These are phyloP conservation scores for Trichoderma brevicompactum DNA, from an alignment of 2,329 filamentous ascomycete species.

Conservation along the genomic window DNA sequence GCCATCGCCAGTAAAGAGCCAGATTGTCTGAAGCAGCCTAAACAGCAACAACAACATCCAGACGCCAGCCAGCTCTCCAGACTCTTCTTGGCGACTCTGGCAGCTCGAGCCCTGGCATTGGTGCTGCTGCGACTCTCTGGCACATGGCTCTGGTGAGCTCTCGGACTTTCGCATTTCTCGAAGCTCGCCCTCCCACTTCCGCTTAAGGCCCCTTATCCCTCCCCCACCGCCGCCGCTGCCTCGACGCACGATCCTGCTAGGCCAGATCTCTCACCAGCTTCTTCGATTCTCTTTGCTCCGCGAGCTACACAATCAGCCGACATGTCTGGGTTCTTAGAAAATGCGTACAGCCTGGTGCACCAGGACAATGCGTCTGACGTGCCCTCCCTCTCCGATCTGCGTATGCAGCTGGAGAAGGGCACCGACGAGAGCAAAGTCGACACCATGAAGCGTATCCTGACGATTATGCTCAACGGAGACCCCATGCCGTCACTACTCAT, in stretches of 20 bases:
- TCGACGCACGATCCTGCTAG: constrained; percentile 36
- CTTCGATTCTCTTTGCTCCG: constrained; percentile 30
- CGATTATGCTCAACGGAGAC: constrained; percentile 97
- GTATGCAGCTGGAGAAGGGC: constrained; percentile 90
- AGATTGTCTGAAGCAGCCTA: constrained; percentile 27
- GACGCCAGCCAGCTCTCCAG: constrained; percentile 43
- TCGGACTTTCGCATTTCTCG: constrained; percentile 34
- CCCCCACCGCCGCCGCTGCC: constrained; percentile 43
- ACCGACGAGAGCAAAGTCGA: constrained; percentile 91
- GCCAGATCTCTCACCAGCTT: constrained; percentile 15
- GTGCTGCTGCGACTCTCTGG: constrained; percentile 34
- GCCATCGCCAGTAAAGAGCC: constrained; percentile 26
- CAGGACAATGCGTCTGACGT: constrained; percentile 96
- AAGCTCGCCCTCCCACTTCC: constrained; percentile 32
- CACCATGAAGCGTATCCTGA: constrained; percentile 94
- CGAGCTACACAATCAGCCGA: constrained; percentile 45
- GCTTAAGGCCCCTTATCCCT: constrained; percentile 40
- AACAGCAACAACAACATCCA: constrained; percentile 28
- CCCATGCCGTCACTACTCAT: constrained; percentile 94
- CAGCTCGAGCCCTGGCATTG: constrained; percentile 38
- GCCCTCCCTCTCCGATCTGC: constrained; percentile 86
- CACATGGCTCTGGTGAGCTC: constrained; percentile 41
- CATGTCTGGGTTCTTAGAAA: constrained; percentile 95
- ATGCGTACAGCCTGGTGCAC: constrained; percentile 94
- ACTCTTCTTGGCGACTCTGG: constrained; percentile 39